Evolutionary conservation across 176 grass and related monocot species (phyloP), one percentile per base, ranked within the genome.

Genomic region (Aegilops bicornis): DNA sequence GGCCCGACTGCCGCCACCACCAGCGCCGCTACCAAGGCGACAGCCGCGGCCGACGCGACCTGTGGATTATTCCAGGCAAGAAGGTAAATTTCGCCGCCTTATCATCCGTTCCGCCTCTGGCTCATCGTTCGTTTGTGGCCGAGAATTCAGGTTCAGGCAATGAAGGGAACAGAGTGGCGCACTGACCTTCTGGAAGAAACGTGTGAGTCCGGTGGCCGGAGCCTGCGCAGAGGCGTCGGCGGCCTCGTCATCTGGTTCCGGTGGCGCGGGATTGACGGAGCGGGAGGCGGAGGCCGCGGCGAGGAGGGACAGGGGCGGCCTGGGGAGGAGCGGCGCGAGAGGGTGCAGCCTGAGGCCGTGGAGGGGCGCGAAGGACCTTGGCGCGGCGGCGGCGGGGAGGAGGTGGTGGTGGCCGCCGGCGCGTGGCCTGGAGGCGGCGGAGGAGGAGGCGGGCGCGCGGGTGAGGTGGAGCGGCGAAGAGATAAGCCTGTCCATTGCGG

Each of bases 401-500:
- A 65, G 76, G 73, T 20, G 87, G 69, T 33, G 9, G 39, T 16
- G 64, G 78, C 78, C 42, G 45, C 8, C 73, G 73, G 73, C 24
- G 73, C 16, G 73, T 2, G 73, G 73, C 43, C 73, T 19, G 37
- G 63, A 64, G 36, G 78, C 68, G 69, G 43, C 33, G 69, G 43
- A 43, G 36, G 78, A 52, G 69, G 43, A 45, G 19, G 64, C 7
- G 83, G 16, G 69, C 35, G 68, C 59, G 83, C 64, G 77, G 79
- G 74, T 19, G 83, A 86, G 67, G 92, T 76, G 73, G 47, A 81
- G 76, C 33, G 89, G 83, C 61, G 87, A 95, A 85, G 92, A 90
- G 88, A 97, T 92, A 89, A 97, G 92, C 90, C 88, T 92, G 84
- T 97, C 95, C 95, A 89, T 97, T 29, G 47, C 29, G 58, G 73